Percentiles rank a stretch among this genome's conserved stretches.
Conservation (phyloP, 441 rosid genomes). For the Daphne laureola region DNA sequence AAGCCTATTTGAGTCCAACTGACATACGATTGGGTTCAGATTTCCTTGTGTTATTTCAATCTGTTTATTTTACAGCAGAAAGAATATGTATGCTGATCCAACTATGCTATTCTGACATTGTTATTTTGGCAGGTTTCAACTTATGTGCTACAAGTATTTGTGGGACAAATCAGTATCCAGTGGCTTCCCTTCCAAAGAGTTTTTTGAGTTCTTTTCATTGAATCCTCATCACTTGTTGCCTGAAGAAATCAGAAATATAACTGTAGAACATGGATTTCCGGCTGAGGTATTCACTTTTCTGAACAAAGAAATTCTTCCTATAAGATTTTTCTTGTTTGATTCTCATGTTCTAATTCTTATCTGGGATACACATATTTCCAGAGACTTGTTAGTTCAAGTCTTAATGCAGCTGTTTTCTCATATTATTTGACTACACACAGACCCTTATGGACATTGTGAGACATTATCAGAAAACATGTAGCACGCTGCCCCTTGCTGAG, state of each 20-base stretch:
- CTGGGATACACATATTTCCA: no score
- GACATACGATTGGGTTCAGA: background rate
- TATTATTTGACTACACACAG: slow-evolving; percentile 26
- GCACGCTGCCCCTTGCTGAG: slow-evolving; percentile 43
- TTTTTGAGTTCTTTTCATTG: slow-evolving; percentile 47
- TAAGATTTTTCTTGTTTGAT: background rate
- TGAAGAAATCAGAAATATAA: slow-evolving; percentile 46
- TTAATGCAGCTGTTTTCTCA: slow-evolving; percentile 1
- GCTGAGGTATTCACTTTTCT: slow-evolving; percentile 35
- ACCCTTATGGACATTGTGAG: slow-evolving; percentile 58
- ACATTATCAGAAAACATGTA: slow-evolving; percentile 43
- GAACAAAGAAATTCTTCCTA: no score
- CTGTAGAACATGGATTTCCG: slow-evolving; percentile 43
- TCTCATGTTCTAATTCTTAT: background rate
- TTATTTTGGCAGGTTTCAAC: slow-evolving; percentile 47
- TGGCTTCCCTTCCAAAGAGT: slow-evolving; percentile 35
- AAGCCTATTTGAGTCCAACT: slow-evolving; percentile 5
- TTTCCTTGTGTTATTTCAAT: no score
- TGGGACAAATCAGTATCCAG: slow-evolving; percentile 59
- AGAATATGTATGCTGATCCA: background rate
- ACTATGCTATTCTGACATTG: background rate
- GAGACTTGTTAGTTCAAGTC: background rate
- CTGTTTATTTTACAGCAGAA: no score
- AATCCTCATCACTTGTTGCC: slow-evolving; percentile 37
- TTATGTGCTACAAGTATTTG: slow-evolving; percentile 78